These are phyloP conservation scores for Colletotrichum orbiculare DNA, from an alignment of 2,329 filamentous ascomycete genomes.

Conservation along the genomic window DNA sequence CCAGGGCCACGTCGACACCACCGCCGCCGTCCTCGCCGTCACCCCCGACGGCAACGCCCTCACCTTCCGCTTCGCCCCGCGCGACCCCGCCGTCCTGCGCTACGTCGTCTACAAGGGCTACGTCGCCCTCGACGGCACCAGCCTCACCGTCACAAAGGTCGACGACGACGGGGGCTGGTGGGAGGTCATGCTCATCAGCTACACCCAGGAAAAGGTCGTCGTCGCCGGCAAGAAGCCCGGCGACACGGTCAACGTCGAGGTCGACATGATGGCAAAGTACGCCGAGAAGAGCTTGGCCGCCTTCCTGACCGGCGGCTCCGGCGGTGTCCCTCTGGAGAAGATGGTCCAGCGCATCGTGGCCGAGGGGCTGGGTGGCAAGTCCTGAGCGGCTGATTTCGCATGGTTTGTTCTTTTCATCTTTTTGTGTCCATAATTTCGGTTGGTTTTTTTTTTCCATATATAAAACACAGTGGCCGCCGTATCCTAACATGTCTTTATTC, in stretches of 20 bases:
- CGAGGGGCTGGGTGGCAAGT: constrained; percentile 62
- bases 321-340: constrained; percentile 72
- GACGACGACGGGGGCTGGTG: constrained; percentile 83
- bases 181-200: constrained; percentile 98
- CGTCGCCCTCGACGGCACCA: constrained; percentile 93
- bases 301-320: constrained; percentile 71
- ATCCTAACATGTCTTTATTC: constrained; percentile 6
- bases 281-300: constrained; percentile 89
- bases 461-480: not conserved
- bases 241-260: constrained; percentile 90
- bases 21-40: constrained; percentile 78
- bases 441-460: not conserved
- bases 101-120: constrained; percentile 98
- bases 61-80: constrained; percentile 84
- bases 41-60: constrained; percentile 89
- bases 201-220: constrained; percentile 93
- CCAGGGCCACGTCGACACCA: constrained; percentile 95
- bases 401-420: not conserved
- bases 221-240: constrained; percentile 82
- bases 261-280: constrained; percentile 88
- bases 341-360: constrained; percentile 81
- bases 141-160: constrained; percentile 90
- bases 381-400: constrained; percentile 3
- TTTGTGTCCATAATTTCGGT: not conserved
- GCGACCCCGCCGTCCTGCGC: constrained; percentile 74